phyloP scores from a whole-genome alignment of 768 basidiomycete species.

The Mycena olivaceomarginata region DNA sequence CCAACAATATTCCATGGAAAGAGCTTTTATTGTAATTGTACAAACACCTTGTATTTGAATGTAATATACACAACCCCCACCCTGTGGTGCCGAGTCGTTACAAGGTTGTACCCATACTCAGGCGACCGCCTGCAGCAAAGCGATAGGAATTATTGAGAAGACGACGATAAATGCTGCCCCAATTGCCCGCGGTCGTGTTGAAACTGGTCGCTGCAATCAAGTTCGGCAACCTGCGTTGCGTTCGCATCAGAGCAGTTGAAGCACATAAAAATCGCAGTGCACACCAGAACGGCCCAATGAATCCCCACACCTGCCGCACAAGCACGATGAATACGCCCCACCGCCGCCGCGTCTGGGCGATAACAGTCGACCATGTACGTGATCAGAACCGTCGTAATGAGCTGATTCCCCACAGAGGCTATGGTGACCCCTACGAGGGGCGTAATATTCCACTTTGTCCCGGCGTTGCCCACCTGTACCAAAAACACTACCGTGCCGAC shows the following conservation, averaged over 20 bases:
- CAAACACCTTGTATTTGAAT: too few relatives aligned
- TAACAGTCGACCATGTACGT: slow-evolving; percentile 2
- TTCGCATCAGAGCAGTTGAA: neutral
- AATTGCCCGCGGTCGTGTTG: too few relatives aligned
- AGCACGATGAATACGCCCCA: neutral
- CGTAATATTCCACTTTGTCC: neutral
- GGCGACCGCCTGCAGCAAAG: too few relatives aligned
- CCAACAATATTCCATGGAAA: too few relatives aligned
- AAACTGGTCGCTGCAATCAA: neutral
- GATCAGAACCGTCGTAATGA: neutral
- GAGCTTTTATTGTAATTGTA: too few relatives aligned
- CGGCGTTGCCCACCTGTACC: neutral
- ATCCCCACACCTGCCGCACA: neutral
- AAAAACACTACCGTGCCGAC: neutral
- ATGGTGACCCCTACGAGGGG: neutral
- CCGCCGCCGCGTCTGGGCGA: neutral
- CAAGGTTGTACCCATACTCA: too few relatives aligned
- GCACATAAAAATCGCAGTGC: neutral
- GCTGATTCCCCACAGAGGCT: neutral
- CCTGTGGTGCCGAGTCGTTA: too few relatives aligned
- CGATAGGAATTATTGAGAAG: too few relatives aligned
- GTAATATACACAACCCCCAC: too few relatives aligned
- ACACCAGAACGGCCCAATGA: slow-evolving; percentile 10
- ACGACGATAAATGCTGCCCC: too few relatives aligned
- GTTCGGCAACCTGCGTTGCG: slow-evolving; percentile 1